A percentile compares a stretch with the other conserved stretches of the same genome.
Evolutionary conservation across 352 stramenopile genomes (phyloP).

Genomic region (Phytophthora uliginosa): DNA sequence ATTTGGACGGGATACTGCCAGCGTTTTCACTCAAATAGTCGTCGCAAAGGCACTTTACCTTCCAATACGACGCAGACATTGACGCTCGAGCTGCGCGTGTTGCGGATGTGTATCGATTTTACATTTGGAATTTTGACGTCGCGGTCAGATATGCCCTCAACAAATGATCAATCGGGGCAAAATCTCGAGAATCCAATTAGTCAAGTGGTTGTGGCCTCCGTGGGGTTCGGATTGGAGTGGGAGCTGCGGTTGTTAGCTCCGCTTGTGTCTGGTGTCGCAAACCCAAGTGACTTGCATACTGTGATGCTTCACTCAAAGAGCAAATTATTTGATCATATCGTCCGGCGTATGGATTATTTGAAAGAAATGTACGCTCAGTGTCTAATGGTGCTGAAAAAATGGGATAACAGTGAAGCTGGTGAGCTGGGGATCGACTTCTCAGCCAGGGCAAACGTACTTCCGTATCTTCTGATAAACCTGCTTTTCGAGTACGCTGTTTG

Average conservation of each 20-base stretch:
- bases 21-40: constrained; percentile 37
- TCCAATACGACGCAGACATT: constrained; percentile 1
- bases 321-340: constrained; percentile 40
- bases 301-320: constrained; percentile 65
- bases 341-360: constrained; percentile 36
- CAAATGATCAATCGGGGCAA: constrained; percentile 7
- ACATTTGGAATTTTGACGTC: constrained; percentile 48
- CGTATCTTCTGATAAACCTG: constrained; percentile 57
- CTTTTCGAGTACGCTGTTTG: constrained; percentile 51
- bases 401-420: constrained; percentile 19
- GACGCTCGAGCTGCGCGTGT: constrained; percentile 53
- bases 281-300: constrained; percentile 31
- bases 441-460: constrained; percentile 37
- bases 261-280: constrained; percentile 32
- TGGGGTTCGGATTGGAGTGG: constrained; percentile 51
- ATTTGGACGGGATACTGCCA: constrained; percentile 59
- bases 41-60: constrained; percentile 3
- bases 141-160: constrained; percentile 11
- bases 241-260: constrained; percentile 57
- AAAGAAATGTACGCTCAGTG: constrained; percentile 32
- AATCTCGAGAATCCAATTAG: not conserved
- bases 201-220: constrained; percentile 24
- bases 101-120: constrained; percentile 65
- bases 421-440: constrained; percentile 49
- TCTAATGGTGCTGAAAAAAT: constrained; percentile 37